These are phyloP conservation scores for Ophiognomonia clavigignenti-juglandacearum DNA, from an alignment of 2,329 filamentous ascomycete species.

Conservation along the genomic window DNA sequence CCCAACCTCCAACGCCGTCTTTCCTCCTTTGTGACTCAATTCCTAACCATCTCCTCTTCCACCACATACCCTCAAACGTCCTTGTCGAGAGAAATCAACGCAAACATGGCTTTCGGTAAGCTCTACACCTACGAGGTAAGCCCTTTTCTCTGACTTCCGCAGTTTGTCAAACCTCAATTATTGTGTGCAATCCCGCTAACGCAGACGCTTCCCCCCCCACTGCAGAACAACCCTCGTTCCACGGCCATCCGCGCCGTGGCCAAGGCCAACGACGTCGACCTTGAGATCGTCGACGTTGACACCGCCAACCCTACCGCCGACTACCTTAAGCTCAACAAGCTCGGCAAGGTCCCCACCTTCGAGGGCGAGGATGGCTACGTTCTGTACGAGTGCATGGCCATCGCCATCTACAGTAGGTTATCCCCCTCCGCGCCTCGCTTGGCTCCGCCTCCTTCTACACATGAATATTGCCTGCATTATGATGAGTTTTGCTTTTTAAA, in stretches of 20 bases:
- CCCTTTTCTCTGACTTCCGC: neutral
- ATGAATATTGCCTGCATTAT: conserved; percentile 30
- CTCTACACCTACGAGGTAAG: conserved; percentile 82
- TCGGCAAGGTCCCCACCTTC: conserved; percentile 91
- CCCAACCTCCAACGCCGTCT: conserved; percentile 1
- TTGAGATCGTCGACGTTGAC: conserved; percentile 76
- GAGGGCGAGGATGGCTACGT: conserved; percentile 86
- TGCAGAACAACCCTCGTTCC: conserved; percentile 82
- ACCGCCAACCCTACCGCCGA: conserved; percentile 63
- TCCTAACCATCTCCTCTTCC: conserved; percentile 15
- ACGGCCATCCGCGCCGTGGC: conserved; percentile 86
- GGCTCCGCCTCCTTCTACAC: conserved; percentile 13
- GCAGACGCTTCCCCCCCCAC: neutral
- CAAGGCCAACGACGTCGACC: conserved; percentile 93
- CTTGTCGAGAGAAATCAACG: conserved; percentile 24
- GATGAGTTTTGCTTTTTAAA: conserved; percentile 72
- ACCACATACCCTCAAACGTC: conserved; percentile 9
- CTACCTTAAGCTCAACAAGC: conserved; percentile 80
- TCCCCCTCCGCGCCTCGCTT: conserved; percentile 25
- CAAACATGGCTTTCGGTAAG: conserved; percentile 94
- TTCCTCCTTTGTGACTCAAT: conserved; percentile 19
- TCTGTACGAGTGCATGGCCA: conserved; percentile 86
- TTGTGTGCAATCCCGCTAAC: neutral
- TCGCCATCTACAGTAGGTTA: conserved; percentile 93
- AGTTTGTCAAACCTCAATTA: neutral